These are phyloP conservation scores for Fomitopsis betulina DNA, from an alignment of 1,284 basidiomycete genomes.

Conservation along the genomic window DNA sequence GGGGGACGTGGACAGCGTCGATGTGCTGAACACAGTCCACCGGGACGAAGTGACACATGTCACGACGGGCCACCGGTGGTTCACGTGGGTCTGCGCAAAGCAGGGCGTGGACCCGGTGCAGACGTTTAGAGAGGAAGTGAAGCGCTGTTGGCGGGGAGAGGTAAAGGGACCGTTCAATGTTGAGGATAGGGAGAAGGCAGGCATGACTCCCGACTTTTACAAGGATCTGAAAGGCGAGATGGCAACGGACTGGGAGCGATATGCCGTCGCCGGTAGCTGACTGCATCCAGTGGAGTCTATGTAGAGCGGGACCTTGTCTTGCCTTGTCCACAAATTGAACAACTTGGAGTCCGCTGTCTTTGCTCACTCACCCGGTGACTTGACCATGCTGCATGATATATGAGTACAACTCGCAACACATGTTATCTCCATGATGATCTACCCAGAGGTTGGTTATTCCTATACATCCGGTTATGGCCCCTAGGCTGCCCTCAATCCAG, in stretches of 20 bases:
- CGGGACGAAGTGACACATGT: constrained; percentile 85
- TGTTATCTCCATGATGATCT: not conserved
- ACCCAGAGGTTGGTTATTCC: not conserved
- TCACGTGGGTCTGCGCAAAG: constrained; percentile 71
- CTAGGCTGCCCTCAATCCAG: not conserved
- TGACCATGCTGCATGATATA: too few species aligned
- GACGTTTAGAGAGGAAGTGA: constrained; percentile 75
- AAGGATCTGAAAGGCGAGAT: constrained; percentile 65
- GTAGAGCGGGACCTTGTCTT: too few species aligned
- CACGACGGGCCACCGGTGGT: constrained; percentile 82
- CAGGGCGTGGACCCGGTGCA: constrained; percentile 64
- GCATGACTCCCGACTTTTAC: constrained; percentile 69
- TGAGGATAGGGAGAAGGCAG: constrained; percentile 71
- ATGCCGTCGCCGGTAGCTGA: too few species aligned
- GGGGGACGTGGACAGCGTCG: constrained; percentile 69
- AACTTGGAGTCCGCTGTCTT: too few species aligned
- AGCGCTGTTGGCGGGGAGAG: constrained; percentile 70
- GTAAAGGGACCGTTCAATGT: constrained; percentile 86
- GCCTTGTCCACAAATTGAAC: too few species aligned
- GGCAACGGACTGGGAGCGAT: constrained; percentile 8
- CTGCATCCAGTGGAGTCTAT: too few species aligned
- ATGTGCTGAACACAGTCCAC: constrained; percentile 73
- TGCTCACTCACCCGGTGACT: too few species aligned
- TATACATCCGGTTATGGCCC: not conserved
- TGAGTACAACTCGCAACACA: not conserved